Base-by-base conservation (phyloP, 2,329 filamentous ascomycete species). In the Diaporthe ilicicola region DNA sequence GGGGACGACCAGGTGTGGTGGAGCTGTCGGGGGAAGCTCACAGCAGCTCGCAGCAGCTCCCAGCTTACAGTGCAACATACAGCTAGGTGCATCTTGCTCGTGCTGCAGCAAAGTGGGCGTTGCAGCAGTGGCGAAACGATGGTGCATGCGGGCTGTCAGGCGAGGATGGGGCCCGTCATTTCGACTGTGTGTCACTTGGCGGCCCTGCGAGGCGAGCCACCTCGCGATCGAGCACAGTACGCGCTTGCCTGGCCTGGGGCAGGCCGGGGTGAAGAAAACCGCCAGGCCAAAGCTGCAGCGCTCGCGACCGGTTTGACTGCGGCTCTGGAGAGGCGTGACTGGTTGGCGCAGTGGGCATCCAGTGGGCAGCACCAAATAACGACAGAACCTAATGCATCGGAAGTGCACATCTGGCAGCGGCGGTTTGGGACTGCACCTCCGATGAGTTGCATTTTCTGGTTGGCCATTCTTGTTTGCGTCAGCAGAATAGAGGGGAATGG, bases 121-220 rank as follows among this genome's bases (percentile, higher is more conserved):
- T 50, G 53, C 29, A 59, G 66, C 54, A 59, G 66, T 68, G 66
- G 66, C 66, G 53, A 68, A 59, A 68, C 42, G 32, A 50, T 64
- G 53, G 42, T 48, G 65, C 29, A 56, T 67, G 51, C 51, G 6
- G 39, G 19, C 51, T 27, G 51, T 27, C 32, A 29, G 42, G 59
- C 9, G 59, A 37, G 27, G 29, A 56, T 37, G 19, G 65, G 24
- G 4, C 51, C 42, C 39, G 27, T 29, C 17, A 27, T 19, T 39
- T 34, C 39, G 37, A 24, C 29, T n/a, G 32, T 46, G 53, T 56
- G 22, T 48, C 53, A 56, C 65, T 34, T 27, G 53, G 32, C 24
- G 48, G 42, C 51, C 51, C 42, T 67, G 50, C 51, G 51, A 54
- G 39, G 44, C 65, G 51, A 27, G 8, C 37, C 27, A 12, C 42